Evolutionary conservation across 768 basidiomycete genomes (phyloP).

Genomic region (Hydnomerulius pinastri): DNA sequence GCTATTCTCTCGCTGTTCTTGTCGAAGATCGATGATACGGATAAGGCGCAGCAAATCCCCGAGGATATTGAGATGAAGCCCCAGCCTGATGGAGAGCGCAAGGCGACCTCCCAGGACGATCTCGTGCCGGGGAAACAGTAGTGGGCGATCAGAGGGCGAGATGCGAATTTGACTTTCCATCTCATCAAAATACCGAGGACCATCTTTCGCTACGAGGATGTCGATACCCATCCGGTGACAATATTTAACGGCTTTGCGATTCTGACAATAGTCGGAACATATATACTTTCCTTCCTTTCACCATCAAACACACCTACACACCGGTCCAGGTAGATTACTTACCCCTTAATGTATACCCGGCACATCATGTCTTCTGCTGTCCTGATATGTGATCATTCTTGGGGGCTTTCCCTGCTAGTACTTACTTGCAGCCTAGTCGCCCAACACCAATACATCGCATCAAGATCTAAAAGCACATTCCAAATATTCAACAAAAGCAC

Average conservation of each 20-base stretch:
- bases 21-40: conserved; percentile 35
- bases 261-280: no score
- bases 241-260: neutral
- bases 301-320: no score
- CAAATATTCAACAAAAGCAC: no score
- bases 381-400: no score
- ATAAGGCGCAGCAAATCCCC: neutral
- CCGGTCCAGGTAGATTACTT: no score
- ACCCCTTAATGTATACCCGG: neutral
- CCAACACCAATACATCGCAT: neutral
- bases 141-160: no score
- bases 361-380: no score
- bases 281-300: no score
- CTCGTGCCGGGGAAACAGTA: no score
- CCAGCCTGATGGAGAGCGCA: neutral
- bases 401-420: neutral
- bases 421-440: neutral
- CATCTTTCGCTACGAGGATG: neutral
- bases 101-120: neutral
- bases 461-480: neutral
- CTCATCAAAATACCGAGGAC: no score
- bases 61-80: neutral
- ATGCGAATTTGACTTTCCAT: no score
- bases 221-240: neutral
- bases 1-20: conserved; percentile 40